These are phyloP conservation scores for Phalaenopsis aphrodite DNA, from an alignment of 106 monocot species.

Conservation along the genomic window DNA sequence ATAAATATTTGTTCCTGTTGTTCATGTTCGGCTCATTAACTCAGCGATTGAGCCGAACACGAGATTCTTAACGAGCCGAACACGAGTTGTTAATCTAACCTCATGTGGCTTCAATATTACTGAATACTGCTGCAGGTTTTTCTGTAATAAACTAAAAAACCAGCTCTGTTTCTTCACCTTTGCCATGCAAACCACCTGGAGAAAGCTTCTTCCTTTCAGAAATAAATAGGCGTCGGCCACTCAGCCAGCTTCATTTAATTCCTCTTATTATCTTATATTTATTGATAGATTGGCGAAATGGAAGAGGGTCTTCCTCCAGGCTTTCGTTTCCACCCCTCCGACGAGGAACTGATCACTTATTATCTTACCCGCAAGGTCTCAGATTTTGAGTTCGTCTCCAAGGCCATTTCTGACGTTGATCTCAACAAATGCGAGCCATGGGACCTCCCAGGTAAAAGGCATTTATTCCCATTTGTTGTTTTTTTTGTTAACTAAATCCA, in stretches of 20 bases:
- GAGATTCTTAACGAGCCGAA: no score
- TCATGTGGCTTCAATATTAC: neutral
- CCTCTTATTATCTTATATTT: neutral
- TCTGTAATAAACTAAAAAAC: neutral
- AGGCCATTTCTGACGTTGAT: conserved; percentile 58
- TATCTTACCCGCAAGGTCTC: conserved; percentile 54
- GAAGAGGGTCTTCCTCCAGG: conserved; percentile 61
- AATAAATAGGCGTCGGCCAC: neutral
- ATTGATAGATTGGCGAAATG: neutral
- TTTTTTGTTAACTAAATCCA: neutral
- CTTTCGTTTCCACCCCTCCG: conserved; percentile 69
- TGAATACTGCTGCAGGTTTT: neutral
- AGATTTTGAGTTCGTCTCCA: conserved; percentile 35
- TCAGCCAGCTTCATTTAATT: neutral
- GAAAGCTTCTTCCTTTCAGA: neutral
- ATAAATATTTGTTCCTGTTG: no score
- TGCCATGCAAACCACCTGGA: neutral
- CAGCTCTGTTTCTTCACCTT: neutral
- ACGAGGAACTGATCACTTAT: conserved; percentile 75
- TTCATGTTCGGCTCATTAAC: no score
- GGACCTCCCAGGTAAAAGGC: conserved; percentile 56
- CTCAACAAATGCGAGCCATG: conserved; percentile 83
- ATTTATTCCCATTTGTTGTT: no score
- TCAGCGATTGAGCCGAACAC: no score
- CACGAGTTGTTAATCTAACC: neutral